These are phyloP conservation scores for Candida quercuum DNA, from an alignment of 805 yeast species.

Conservation along the genomic window DNA sequence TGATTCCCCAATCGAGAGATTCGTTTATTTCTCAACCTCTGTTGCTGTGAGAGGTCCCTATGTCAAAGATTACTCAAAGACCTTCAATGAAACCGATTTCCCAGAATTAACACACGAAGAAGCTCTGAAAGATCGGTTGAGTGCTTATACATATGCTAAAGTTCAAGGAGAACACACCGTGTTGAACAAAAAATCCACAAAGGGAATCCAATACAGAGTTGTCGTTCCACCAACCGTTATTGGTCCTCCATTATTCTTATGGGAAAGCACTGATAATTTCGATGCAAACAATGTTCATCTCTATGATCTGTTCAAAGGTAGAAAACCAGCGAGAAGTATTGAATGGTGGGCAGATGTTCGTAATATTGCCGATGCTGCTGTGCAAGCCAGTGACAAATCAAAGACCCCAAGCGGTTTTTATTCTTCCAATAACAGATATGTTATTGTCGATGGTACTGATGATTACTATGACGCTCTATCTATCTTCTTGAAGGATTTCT, in stretches of 20 bases:
- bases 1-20: slow-evolving; percentile 7
- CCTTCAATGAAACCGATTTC: slow-evolving; percentile 5
- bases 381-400: slow-evolving; percentile 4
- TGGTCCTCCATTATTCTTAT: slow-evolving; percentile 4
- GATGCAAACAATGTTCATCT: slow-evolving; percentile 2
- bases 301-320: slow-evolving; percentile 1
- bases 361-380: slow-evolving; percentile 6
- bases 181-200: slow-evolving; percentile 1
- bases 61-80: slow-evolving; percentile 1
- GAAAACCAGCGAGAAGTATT: slow-evolving; percentile 1
- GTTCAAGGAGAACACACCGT: slow-evolving; percentile 5
- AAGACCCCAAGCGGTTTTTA: slow-evolving; percentile 5
- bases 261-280: not conserved
- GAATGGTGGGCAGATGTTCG: slow-evolving; percentile 11
- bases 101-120: not conserved
- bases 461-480: slow-evolving; percentile 3
- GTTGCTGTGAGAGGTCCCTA: slow-evolving; percentile 7
- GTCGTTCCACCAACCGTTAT: slow-evolving; percentile 10
- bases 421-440: slow-evolving; percentile 6
- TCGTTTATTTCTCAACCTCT: slow-evolving; percentile 8
- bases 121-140: not conserved
- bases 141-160: slow-evolving; percentile 8
- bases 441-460: slow-evolving; percentile 8
- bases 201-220: slow-evolving; percentile 5
- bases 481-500: slow-evolving; percentile 1